Percentiles rank a stretch among this genome's conserved stretches.
Evolutionary conservation across 768 basidiomycete species (phyloP).

Genomic region (Boletellus emodensis): DNA sequence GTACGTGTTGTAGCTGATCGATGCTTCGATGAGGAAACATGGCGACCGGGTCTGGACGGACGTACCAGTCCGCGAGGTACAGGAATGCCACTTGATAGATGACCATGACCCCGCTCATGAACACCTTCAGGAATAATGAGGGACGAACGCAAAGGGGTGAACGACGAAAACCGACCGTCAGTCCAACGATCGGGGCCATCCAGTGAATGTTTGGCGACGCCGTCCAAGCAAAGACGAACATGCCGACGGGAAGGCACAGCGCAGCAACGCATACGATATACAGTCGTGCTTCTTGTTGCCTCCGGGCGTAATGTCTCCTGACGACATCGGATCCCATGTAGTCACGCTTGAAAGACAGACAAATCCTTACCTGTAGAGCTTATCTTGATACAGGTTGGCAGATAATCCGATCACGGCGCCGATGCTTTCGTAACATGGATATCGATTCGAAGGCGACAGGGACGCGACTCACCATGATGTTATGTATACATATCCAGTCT

Average conservation of each 20-base stretch:
- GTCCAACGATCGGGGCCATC: conserved; percentile 39
- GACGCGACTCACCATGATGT: conserved; percentile 42
- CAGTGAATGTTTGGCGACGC: conserved; percentile 53
- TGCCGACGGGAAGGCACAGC: conserved; percentile 49
- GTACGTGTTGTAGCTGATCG: conserved; percentile 39
- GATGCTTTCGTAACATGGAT: conserved; percentile 36
- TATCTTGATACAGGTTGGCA: conserved; percentile 45
- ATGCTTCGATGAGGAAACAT: background rate
- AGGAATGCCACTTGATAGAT: conserved; percentile 45
- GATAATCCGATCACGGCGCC: conserved; percentile 46
- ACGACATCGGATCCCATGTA: conserved; percentile 4
- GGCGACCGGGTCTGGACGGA: background rate
- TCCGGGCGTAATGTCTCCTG: conserved; percentile 19
- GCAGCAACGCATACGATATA: conserved; percentile 52
- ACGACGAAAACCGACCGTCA: conserved; percentile 15
- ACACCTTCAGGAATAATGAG: conserved; percentile 30
- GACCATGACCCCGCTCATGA: conserved; percentile 37
- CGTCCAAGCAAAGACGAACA: conserved; percentile 73
- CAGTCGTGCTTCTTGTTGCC: conserved; percentile 54
- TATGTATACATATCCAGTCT: conserved; percentile 56
- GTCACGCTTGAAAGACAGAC: conserved; percentile 8
- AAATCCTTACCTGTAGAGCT: conserved; percentile 40
- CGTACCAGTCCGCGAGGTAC: conserved; percentile 51
- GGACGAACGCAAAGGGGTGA: background rate
- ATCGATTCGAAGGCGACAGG: background rate